A percentile compares a stretch with the other conserved stretches of the same genome.
Evolutionary conservation across 768 basidiomycete genomes (phyloP).

Genomic region (Trametes coccinea): DNA sequence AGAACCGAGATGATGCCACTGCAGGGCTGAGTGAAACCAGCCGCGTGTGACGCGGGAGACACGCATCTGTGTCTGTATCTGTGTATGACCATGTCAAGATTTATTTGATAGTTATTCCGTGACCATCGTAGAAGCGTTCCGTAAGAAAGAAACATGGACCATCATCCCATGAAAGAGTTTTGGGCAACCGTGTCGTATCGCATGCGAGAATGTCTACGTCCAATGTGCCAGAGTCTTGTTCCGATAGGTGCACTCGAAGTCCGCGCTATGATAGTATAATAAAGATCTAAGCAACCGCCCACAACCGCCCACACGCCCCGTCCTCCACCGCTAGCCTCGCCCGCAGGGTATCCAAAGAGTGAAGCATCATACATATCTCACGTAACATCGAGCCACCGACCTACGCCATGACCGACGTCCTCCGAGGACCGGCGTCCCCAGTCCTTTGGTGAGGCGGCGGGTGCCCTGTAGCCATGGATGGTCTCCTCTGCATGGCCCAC

Average conservation of each 20-base stretch:
- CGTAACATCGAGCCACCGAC: not conserved
- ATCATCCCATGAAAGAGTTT: no score
- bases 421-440: slow-evolving; percentile 1
- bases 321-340: not conserved
- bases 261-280: not conserved
- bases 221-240: not conserved
- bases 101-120: no score
- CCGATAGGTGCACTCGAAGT: not conserved
- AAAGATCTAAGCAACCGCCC: slow-evolving; percentile 7
- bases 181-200: not conserved
- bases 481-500: slow-evolving; percentile 3
- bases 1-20: no score
- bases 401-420: slow-evolving; percentile 17
- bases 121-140: no score
- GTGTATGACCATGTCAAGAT: no score
- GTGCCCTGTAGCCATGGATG: slow-evolving; percentile 24
- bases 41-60: no score
- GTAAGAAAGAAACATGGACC: no score
- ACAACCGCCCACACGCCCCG: not conserved
- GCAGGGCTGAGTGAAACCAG: no score
- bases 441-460: slow-evolving; percentile 18
- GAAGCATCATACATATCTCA: not conserved
- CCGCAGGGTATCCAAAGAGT: not conserved
- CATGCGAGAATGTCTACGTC: not conserved
- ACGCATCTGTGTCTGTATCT: no score